These are phyloP conservation scores for Clavaria fumosa DNA, from an alignment of 768 basidiomycete species.

Conservation along the genomic window DNA sequence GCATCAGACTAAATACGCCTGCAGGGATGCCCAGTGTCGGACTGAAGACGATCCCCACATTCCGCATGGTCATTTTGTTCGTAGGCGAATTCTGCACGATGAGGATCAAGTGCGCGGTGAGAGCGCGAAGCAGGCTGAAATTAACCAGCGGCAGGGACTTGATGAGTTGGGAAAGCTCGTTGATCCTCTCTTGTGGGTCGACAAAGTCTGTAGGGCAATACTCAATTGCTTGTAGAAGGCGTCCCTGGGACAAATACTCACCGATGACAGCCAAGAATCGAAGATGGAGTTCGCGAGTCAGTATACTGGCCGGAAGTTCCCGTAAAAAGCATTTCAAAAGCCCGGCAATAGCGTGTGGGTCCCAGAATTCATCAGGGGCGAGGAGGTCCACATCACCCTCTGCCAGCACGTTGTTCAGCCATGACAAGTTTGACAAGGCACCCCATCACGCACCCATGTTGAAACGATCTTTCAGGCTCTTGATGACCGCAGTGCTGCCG, in stretches of 20 bases:
- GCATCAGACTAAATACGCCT: slow-evolving; percentile 88
- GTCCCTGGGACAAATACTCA: slow-evolving; percentile 25
- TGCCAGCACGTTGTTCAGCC: slow-evolving; percentile 18
- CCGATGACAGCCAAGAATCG: slow-evolving; percentile 88
- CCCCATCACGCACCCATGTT: slow-evolving; percentile 65
- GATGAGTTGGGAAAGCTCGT: slow-evolving; percentile 75
- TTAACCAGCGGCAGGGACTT: slow-evolving; percentile 80
- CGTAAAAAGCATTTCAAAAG: slow-evolving; percentile 87
- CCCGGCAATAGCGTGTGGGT: slow-evolving; percentile 94
- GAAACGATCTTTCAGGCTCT: slow-evolving; percentile 83
- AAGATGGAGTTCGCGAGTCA: slow-evolving; percentile 85
- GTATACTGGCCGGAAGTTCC: slow-evolving; percentile 82
- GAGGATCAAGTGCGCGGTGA: slow-evolving; percentile 88
- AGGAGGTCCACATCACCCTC: slow-evolving; percentile 95
- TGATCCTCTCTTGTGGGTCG: slow-evolving; percentile 75
- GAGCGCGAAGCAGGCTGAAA: slow-evolving; percentile 84
- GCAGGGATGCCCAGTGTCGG: slow-evolving; percentile 98
- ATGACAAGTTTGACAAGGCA: slow-evolving; percentile 5
- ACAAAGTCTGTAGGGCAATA: slow-evolving; percentile 51
- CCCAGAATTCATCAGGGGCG: slow-evolving; percentile 83
- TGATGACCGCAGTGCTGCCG: slow-evolving; percentile 91
- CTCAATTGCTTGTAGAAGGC: slow-evolving; percentile 8
- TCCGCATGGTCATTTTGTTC: slow-evolving; percentile 99
- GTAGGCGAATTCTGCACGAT: slow-evolving; percentile 80
- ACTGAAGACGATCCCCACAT: slow-evolving; percentile 97